phyloP scores from a whole-genome alignment of 306 rosid species.

The Acmispon strigosus region DNA sequence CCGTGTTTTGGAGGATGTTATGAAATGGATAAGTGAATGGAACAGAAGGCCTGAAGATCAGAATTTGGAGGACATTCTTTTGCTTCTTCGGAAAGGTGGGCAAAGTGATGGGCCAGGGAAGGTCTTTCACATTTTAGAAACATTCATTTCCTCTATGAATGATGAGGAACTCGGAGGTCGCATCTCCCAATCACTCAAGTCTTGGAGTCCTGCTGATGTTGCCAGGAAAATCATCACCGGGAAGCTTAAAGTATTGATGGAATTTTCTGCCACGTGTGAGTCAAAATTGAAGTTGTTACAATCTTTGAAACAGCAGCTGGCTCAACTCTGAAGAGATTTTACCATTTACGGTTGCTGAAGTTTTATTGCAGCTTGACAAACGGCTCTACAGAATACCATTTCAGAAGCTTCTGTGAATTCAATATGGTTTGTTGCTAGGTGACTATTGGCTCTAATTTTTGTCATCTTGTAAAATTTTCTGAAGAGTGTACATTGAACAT shows the following conservation, averaged over 20 bases:
- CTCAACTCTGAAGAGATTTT: conserved; percentile 47
- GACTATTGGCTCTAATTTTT: conserved; percentile 10
- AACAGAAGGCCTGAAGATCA: conserved; percentile 52
- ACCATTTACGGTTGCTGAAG: neutral
- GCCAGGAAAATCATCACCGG: conserved; percentile 67
- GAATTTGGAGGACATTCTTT: conserved; percentile 46
- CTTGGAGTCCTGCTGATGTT: conserved; percentile 72
- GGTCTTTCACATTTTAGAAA: conserved; percentile 48
- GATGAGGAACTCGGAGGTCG: conserved; percentile 50
- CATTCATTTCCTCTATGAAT: conserved; percentile 36
- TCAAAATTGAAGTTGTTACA: conserved; percentile 50
- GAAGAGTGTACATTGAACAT: conserved; percentile 17
- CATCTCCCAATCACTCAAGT: conserved; percentile 52
- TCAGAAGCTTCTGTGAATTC: conserved; percentile 6
- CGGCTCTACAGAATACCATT: conserved; percentile 3
- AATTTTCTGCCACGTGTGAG: conserved; percentile 59
- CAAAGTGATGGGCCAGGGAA: conserved; percentile 66
- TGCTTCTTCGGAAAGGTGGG: conserved; percentile 35
- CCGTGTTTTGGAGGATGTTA: conserved; percentile 47
- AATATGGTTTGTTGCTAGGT: neutral
- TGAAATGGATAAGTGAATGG: conserved; percentile 54
- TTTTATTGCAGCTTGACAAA: neutral
- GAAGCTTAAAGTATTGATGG: conserved; percentile 45
- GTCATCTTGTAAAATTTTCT: conserved; percentile 20
- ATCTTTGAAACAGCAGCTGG: conserved; percentile 57